These are phyloP conservation scores for Cercospora janseana DNA, from an alignment of 2,329 filamentous ascomycete species.

Conservation along the genomic window DNA sequence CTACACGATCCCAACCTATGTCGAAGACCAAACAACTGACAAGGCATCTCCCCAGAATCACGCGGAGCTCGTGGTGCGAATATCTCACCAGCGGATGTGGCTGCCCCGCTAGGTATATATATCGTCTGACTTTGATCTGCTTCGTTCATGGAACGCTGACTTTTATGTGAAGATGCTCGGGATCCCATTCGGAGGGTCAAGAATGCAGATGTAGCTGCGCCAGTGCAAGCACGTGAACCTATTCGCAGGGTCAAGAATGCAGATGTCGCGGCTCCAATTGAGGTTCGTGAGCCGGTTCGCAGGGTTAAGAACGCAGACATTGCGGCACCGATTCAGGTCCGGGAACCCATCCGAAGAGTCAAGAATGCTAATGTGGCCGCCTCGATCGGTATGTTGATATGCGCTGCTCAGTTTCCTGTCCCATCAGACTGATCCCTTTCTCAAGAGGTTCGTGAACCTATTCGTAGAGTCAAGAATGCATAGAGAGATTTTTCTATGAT, in stretches of 20 bases:
- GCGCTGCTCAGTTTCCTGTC: too few relatives aligned
- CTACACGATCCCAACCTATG: neutral
- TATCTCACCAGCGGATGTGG: neutral
- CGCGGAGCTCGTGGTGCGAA: neutral
- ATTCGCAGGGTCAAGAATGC: neutral
- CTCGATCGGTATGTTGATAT: too few relatives aligned
- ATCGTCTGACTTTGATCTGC: neutral
- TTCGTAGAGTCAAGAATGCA: neutral
- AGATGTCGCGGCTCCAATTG: neutral
- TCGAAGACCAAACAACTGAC: neutral
- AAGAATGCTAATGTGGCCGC: neutral
- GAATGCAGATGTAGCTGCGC: neutral
- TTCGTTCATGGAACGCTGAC: neutral
- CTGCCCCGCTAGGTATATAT: neutral
- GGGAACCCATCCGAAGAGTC: neutral
- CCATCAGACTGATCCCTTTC: too few relatives aligned
- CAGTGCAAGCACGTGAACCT: neutral
- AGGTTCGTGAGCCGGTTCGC: neutral
- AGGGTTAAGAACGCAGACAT: neutral
- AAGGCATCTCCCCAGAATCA: neutral
- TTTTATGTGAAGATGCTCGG: neutral
- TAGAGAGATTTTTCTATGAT: neutral
- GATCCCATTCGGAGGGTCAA: neutral
- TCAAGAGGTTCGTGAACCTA: neutral
- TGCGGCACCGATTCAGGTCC: neutral